Conservation (phyloP, 2,329 filamentous ascomycete species). For the Sporothrix phasma region DNA sequence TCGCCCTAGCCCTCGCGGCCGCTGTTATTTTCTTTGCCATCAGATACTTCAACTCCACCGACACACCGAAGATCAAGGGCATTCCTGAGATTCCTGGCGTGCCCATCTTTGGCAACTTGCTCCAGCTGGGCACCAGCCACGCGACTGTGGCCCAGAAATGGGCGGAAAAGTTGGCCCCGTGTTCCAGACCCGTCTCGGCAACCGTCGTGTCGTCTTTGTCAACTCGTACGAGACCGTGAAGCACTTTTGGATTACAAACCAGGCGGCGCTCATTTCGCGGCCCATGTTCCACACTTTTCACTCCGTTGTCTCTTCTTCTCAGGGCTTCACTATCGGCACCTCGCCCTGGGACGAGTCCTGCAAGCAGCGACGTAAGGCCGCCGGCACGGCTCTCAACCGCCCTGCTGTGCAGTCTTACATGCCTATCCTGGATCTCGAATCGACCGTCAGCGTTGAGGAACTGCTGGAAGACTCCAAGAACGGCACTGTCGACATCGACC, state of each 20-base stretch:
- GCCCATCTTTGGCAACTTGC: conserved; percentile 52
- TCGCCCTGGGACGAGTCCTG: conserved; percentile 78
- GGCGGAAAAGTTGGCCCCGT: conserved; percentile 53
- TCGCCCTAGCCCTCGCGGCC: not conserved
- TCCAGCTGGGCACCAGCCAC: conserved; percentile 49
- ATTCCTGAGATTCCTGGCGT: conserved; percentile 51
- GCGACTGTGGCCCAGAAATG: conserved; percentile 45
- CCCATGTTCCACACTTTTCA: conserved; percentile 76
- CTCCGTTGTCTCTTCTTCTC: conserved; percentile 63
- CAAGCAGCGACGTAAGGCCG: conserved; percentile 66
- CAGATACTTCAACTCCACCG: conserved; percentile 30
- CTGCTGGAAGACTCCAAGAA: conserved; percentile 53
- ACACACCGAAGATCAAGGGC: conserved; percentile 49
- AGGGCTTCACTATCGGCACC: conserved; percentile 74
- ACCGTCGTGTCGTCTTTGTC: conserved; percentile 63
- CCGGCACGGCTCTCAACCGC: conserved; percentile 66
- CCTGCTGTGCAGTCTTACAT: conserved; percentile 63
- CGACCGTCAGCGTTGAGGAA: conserved; percentile 61
- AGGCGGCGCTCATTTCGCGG: conserved; percentile 66
- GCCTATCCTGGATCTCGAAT: conserved; percentile 72
- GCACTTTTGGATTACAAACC: conserved; percentile 68
- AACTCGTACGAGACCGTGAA: conserved; percentile 68
- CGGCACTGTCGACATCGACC: conserved; percentile 57
- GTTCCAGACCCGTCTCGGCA: conserved; percentile 59
- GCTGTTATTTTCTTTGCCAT: not conserved